A percentile compares a stretch with the other conserved stretches of the same genome.
Conservation (phyloP, 2,329 filamentous ascomycete genomes). For the Daldinia sp. region DNA sequence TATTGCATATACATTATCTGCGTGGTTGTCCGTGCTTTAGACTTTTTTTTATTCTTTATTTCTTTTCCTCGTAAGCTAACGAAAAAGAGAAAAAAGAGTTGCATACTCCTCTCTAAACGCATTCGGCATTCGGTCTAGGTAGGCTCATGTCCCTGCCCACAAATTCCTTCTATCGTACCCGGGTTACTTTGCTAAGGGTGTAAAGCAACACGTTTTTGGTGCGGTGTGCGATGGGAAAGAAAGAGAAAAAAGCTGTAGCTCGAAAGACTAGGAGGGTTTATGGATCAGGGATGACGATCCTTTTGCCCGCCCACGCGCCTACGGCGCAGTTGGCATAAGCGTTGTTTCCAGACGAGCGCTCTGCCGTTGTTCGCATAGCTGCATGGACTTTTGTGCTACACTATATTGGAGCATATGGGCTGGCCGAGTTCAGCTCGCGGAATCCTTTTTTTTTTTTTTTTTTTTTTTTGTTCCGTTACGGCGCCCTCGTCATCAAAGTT, state of each 20-base stretch:
- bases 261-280: slow-evolving; percentile 8
- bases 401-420: slow-evolving; percentile 6
- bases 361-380: slow-evolving; percentile 23
- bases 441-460: slow-evolving; percentile 14
- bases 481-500: not conserved
- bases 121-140: not conserved
- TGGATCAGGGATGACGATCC: slow-evolving; percentile 33
- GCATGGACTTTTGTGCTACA: slow-evolving; percentile 27
- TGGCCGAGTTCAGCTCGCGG: slow-evolving; percentile 17
- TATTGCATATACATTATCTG: not conserved
- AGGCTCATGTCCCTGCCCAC: slow-evolving; percentile 15
- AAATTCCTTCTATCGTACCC: slow-evolving; percentile 1
- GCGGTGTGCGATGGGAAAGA: slow-evolving; percentile 6
- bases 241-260: slow-evolving; percentile 3
- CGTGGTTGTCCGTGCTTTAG: not conserved
- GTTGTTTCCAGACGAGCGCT: slow-evolving; percentile 10
- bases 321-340: slow-evolving; percentile 25
- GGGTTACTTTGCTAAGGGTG: not conserved
- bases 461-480: too few species aligned
- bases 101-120: not conserved
- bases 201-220: slow-evolving; percentile 3
- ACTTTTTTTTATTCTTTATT: too few species aligned
- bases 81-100: not conserved
- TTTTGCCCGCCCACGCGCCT: slow-evolving; percentile 15
- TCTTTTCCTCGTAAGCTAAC: not conserved